Percentiles rank a stretch among this genome's conserved stretches.
Evolutionary conservation across 2,329 filamentous ascomycete species (phyloP).

Genomic region (Sclerotinia glacialis): DNA sequence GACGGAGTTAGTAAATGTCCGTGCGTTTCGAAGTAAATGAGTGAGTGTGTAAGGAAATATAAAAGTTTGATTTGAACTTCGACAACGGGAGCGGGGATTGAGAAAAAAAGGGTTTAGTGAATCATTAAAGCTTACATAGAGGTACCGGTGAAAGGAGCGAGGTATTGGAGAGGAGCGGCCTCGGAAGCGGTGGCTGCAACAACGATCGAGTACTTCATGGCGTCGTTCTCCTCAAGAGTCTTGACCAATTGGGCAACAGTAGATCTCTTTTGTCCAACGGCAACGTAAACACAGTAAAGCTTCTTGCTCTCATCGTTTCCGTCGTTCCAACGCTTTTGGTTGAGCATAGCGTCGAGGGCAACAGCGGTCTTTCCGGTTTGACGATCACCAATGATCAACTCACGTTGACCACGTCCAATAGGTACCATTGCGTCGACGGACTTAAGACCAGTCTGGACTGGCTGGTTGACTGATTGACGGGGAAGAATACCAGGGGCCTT

Average conservation of each 20-base stretch:
- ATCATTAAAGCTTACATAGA: neutral
- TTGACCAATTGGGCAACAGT: slow-evolving; percentile 99
- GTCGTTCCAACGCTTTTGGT: slow-evolving; percentile 99
- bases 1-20: neutral
- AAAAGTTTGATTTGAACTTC: no score
- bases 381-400: slow-evolving; percentile 99
- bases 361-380: slow-evolving; percentile 99
- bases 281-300: slow-evolving; percentile 99
- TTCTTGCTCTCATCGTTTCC: slow-evolving; percentile 88
- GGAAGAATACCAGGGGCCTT: slow-evolving; percentile 99
- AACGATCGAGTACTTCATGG: slow-evolving; percentile 95
- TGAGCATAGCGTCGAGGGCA: slow-evolving; percentile 94
- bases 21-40: no score
- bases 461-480: slow-evolving; percentile 94
- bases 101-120: neutral
- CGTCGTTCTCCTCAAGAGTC: slow-evolving; percentile 99
- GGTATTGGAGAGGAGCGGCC: slow-evolving; percentile 90
- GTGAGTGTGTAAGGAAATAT: no score
- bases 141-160: slow-evolving; percentile 83
- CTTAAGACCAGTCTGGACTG: slow-evolving; percentile 99
- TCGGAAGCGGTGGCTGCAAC: slow-evolving; percentile 93
- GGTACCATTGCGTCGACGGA: slow-evolving; percentile 99
- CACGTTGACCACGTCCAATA: slow-evolving; percentile 99
- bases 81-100: neutral
- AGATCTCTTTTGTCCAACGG: slow-evolving; percentile 98